phyloP scores from a whole-genome alignment of 176 grass and related monocot genomes.

The Pharus latifolius region DNA sequence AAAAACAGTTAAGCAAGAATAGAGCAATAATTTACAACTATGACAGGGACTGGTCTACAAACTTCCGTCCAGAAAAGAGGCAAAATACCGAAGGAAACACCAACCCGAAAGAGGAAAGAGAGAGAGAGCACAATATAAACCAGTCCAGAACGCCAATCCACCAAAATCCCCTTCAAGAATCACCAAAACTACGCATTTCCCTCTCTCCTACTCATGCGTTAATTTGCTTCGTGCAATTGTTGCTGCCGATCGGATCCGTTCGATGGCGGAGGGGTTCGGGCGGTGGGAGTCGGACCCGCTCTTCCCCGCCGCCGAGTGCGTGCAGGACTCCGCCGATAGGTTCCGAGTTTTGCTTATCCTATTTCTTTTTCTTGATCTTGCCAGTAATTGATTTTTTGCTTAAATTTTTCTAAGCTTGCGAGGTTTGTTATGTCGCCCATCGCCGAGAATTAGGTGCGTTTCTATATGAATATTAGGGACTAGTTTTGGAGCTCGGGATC shows the following conservation, averaged over 20 bases:
- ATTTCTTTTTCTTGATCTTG: conserved; percentile 1
- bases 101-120: not conserved
- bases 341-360: not conserved
- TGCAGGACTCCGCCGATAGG: conserved; percentile 96
- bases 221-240: not conserved
- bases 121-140: not conserved
- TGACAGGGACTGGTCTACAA: not conserved
- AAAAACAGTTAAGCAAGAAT: too few relatives aligned
- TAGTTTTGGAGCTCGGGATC: not conserved
- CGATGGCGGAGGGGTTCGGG: conserved; percentile 70
- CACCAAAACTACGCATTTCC: not conserved
- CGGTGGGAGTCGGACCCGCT: conserved; percentile 87
- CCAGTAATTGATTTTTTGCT: not conserved
- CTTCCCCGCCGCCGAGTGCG: conserved; percentile 72
- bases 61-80: not conserved
- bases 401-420: not conserved
- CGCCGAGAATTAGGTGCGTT: not conserved
- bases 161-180: not conserved
- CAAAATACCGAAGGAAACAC: not conserved
- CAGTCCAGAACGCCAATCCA: not conserved
- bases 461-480: not conserved
- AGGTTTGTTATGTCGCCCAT: not conserved
- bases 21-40: too few relatives aligned
- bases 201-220: not conserved
- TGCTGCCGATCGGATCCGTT: conserved; percentile 10